Conservation (phyloP, 257 asterid species). For the Scutellaria galericulata region DNA sequence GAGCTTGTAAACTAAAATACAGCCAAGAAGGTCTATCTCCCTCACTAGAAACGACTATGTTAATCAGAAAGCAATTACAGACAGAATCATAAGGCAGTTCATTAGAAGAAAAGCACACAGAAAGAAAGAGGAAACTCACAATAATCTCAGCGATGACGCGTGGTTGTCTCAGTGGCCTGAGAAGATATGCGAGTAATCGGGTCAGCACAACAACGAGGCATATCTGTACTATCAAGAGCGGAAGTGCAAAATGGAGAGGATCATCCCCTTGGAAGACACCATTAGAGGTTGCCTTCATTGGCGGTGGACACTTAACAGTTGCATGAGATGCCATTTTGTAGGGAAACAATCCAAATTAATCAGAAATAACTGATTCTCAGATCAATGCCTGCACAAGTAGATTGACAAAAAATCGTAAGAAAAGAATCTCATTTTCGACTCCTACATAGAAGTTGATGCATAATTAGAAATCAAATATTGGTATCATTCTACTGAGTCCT, state of each 20-base stretch:
- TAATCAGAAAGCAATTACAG: background rate
- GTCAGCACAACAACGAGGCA: slow-evolving; percentile 59
- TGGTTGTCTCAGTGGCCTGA: slow-evolving; percentile 53
- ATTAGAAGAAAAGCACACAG: background rate
- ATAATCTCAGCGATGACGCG: slow-evolving; percentile 76
- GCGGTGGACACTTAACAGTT: slow-evolving; percentile 49
- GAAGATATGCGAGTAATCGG: slow-evolving; percentile 44
- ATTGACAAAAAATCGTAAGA: slow-evolving; percentile 8
- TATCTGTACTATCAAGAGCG: slow-evolving; percentile 62
- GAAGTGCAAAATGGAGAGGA: slow-evolving; percentile 65
- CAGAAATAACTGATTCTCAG: slow-evolving; percentile 9
- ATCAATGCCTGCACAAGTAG: slow-evolving; percentile 30
- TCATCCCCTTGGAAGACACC: slow-evolving; percentile 70
- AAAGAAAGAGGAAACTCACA: slow-evolving; percentile 40
- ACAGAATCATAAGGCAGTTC: background rate
- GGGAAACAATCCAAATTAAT: slow-evolving; percentile 8
- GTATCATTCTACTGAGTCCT: no score
- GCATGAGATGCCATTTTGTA: slow-evolving; percentile 49
- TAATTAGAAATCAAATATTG: background rate
- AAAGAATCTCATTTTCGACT: background rate
- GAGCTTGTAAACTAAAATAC: background rate
- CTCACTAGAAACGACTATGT: background rate
- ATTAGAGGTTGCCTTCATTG: slow-evolving; percentile 68
- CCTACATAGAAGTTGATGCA: background rate
- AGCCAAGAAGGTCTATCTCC: no score